A percentile compares a stretch with the other conserved stretches of the same genome.
phyloP scores from a whole-genome alignment of 805 yeast species.

The Kregervanrija delftensis region DNA sequence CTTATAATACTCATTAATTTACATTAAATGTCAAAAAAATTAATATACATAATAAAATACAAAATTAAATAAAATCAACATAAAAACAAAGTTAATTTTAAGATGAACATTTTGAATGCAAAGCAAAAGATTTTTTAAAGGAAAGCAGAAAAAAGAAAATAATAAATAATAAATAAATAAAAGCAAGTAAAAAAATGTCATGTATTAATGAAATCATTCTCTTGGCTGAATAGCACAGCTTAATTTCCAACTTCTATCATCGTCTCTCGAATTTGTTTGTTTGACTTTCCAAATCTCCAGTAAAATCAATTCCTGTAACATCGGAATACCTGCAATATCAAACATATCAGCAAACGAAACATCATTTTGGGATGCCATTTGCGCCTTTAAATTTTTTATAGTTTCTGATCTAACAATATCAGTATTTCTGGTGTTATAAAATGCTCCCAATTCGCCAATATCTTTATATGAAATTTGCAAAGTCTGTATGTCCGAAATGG shows the following conservation, averaged over 20 bases:
- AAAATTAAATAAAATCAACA: background rate
- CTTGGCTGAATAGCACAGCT: conserved; percentile 57
- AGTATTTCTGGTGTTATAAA: conserved; percentile 20
- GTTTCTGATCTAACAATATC: conserved; percentile 25
- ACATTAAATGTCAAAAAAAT: background rate
- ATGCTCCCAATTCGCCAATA: conserved; percentile 24
- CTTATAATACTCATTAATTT: conserved; percentile 3
- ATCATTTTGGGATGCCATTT: conserved; percentile 12
- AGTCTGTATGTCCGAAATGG: conserved; percentile 59
- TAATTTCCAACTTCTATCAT: conserved; percentile 67
- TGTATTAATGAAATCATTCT: background rate
- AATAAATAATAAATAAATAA: background rate
- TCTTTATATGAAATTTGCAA: conserved; percentile 55
- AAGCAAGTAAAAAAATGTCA: conserved; percentile 7
- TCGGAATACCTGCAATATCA: conserved; percentile 33
- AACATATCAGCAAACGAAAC: conserved; percentile 26
- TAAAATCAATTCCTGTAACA: conserved; percentile 52
- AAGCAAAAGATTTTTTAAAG: background rate
- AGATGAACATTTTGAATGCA: background rate
- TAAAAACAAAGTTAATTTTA: no score
- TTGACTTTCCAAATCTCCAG: conserved; percentile 66
- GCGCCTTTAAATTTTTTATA: conserved; percentile 18
- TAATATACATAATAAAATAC: background rate
- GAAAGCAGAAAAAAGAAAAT: background rate
- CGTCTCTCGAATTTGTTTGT: conserved; percentile 50